A percentile compares a stretch with the other conserved stretches of the same genome.
Evolutionary conservation across 2,329 filamentous ascomycete species (phyloP).

Genomic region (Clarireedia monteithiana): DNA sequence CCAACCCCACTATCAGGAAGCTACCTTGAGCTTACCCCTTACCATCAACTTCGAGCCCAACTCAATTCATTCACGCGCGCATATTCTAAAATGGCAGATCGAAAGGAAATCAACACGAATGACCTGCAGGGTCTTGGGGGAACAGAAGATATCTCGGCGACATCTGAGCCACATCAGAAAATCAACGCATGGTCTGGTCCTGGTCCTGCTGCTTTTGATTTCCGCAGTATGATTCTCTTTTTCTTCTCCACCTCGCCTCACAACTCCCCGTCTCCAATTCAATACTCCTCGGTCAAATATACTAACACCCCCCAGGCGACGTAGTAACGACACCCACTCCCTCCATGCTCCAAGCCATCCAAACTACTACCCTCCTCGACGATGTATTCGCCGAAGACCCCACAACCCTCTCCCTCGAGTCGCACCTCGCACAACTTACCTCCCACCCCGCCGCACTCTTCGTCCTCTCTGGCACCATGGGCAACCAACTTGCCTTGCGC

Average conservation of each 20-base stretch:
- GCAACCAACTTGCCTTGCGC: constrained; percentile 79
- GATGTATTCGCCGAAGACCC: constrained; percentile 78
- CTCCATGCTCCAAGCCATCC: constrained; percentile 75
- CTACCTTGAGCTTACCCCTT: background rate
- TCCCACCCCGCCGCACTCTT: constrained; percentile 72
- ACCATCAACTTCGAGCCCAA: background rate
- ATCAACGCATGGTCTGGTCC: constrained; percentile 26
- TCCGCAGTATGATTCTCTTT: constrained; percentile 23
- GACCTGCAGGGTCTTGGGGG: constrained; percentile 13
- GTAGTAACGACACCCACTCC: constrained; percentile 68
- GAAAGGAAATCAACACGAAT: background rate
- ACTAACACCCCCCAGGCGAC: constrained; percentile 40
- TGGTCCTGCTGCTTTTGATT: constrained; percentile 29
- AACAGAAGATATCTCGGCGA: constrained; percentile 10
- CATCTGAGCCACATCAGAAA: constrained; percentile 6
- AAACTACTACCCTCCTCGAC: constrained; percentile 67
- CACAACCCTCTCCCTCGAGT: constrained; percentile 69
- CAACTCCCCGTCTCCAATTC: background rate
- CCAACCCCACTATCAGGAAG: background rate
- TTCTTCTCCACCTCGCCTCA: background rate
- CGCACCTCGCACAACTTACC: constrained; percentile 63
- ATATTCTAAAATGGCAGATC: background rate
- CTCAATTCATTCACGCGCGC: background rate
- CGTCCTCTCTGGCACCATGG: constrained; percentile 88
- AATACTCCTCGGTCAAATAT: background rate